Conservation (phyloP, 768 basidiomycete genomes). For the Pleurotus tuber-regium region DNA sequence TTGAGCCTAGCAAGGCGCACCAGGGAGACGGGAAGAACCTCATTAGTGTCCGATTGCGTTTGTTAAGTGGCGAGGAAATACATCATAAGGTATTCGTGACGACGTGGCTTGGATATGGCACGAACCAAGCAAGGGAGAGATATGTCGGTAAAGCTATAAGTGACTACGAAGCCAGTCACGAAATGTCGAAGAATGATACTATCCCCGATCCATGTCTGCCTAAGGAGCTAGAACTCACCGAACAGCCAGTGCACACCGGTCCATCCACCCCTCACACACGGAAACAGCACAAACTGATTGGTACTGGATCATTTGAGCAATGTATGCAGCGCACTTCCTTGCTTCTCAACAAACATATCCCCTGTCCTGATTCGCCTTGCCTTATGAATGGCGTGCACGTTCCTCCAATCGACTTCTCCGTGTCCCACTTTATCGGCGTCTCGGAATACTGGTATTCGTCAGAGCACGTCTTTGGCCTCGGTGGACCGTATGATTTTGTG, state of each 20-base stretch:
- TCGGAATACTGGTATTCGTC: conserved; percentile 99
- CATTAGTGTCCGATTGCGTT: conserved; percentile 75
- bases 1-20: conserved; percentile 76
- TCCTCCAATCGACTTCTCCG: conserved; percentile 91
- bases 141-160: conserved; percentile 73
- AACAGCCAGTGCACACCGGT: conserved; percentile 45
- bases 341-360: conserved; percentile 79
- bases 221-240: conserved; percentile 60
- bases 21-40: conserved; percentile 57
- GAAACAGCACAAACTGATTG: conserved; percentile 62
- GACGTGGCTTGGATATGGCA: conserved; percentile 98
- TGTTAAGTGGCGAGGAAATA: conserved; percentile 84
- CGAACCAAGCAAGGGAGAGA: conserved; percentile 93
- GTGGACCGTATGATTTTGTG: conserved; percentile 93
- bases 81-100: conserved; percentile 94
- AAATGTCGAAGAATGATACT: conserved; percentile 30
- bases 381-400: conserved; percentile 94
- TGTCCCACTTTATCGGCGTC: conserved; percentile 93
- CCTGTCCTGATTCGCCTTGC: conserved; percentile 84
- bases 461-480: conserved; percentile 93
- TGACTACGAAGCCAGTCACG: conserved; percentile 44
- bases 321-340: conserved; percentile 74
- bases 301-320: conserved; percentile 87
- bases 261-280: conserved; percentile 39
- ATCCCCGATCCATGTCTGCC: conserved; percentile 92